These are phyloP conservation scores for Gaertneriomyces sp. DNA, from an alignment of 192 early-diverging fungal species.

Conservation along the genomic window DNA sequence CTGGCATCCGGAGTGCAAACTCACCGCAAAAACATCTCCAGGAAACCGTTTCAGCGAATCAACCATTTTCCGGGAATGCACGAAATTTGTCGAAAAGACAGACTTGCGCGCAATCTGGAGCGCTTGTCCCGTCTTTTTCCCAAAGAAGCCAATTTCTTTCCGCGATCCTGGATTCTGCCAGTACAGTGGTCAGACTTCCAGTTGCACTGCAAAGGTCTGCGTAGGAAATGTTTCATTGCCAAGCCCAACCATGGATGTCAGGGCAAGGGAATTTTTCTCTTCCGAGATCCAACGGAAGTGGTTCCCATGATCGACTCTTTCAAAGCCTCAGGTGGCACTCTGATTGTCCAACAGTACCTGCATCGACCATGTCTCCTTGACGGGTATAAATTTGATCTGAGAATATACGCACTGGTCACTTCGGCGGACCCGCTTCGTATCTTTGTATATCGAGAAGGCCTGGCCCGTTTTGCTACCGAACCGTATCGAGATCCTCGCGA, in stretches of 20 bases:
- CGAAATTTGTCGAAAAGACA: slow-evolving; percentile 58
- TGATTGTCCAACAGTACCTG: slow-evolving; percentile 52
- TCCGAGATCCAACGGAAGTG: slow-evolving; percentile 28
- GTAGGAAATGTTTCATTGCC: slow-evolving; percentile 43
- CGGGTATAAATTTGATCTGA: slow-evolving; percentile 56
- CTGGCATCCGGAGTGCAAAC: not conserved
- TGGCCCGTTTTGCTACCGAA: slow-evolving; percentile 60
- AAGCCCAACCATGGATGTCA: slow-evolving; percentile 62
- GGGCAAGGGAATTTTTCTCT: slow-evolving; percentile 35
- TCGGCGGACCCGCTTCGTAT: slow-evolving; percentile 51
- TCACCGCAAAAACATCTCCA: slow-evolving; percentile 5
- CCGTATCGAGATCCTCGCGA: slow-evolving; percentile 41
- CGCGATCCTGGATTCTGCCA: slow-evolving; percentile 53
- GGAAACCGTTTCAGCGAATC: slow-evolving; percentile 52
- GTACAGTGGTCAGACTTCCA: slow-evolving; percentile 47
- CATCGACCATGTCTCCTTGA: slow-evolving; percentile 51
- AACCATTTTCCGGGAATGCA: slow-evolving; percentile 67
- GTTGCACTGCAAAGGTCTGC: not conserved
- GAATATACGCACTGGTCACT: slow-evolving; percentile 60
- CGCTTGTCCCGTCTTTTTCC: slow-evolving; percentile 47
- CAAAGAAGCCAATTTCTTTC: slow-evolving; percentile 55
- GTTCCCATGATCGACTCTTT: slow-evolving; percentile 11
- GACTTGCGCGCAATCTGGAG: slow-evolving; percentile 52
- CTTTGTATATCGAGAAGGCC: slow-evolving; percentile 54
- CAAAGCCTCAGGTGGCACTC: slow-evolving; percentile 19